phyloP scores from a whole-genome alignment of 2,329 filamentous ascomycete species.

The Chaetomium sp. region DNA sequence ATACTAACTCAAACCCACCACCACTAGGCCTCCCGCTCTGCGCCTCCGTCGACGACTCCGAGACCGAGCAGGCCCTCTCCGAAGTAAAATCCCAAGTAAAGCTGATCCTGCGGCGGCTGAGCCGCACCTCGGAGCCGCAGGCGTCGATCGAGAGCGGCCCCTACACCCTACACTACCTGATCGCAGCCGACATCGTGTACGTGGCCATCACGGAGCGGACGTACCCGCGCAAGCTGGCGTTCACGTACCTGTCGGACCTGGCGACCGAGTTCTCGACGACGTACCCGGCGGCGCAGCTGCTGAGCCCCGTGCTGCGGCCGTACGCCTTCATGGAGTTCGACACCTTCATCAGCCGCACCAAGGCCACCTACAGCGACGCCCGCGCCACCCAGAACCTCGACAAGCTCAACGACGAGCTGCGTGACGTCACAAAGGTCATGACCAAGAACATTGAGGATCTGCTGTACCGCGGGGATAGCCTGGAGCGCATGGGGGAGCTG shows the following conservation, averaged over 20 bases:
- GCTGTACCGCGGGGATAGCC: conserved; percentile 87
- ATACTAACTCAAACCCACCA: not conserved
- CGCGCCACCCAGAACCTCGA: conserved; percentile 90
- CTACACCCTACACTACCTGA: conserved; percentile 86
- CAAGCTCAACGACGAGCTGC: conserved; percentile 93
- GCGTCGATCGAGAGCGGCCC: conserved; percentile 84
- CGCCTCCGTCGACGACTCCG: conserved; percentile 88
- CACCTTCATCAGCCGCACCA: conserved; percentile 91
- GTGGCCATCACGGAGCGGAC: conserved; percentile 90
- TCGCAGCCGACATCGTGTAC: conserved; percentile 82
- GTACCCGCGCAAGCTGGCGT: conserved; percentile 96
- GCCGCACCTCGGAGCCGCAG: conserved; percentile 84
- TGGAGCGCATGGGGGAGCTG: conserved; percentile 97
- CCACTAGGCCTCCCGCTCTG: conserved; percentile 84
- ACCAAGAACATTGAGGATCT: conserved; percentile 99
- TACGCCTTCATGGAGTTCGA: conserved; percentile 99
- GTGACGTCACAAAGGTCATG: conserved; percentile 99
- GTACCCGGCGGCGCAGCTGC: conserved; percentile 74
- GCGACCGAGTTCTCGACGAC: conserved; percentile 86
- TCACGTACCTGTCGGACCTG: conserved; percentile 95
- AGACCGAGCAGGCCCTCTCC: conserved; percentile 73
- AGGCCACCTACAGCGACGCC: conserved; percentile 90
- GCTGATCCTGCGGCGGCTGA: conserved; percentile 84
- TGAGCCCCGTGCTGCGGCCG: conserved; percentile 74
- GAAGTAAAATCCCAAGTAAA: conserved; percentile 92